Conservation (phyloP, 1,139 yeast genomes). For the Citeromyces hawaiiensis region DNA sequence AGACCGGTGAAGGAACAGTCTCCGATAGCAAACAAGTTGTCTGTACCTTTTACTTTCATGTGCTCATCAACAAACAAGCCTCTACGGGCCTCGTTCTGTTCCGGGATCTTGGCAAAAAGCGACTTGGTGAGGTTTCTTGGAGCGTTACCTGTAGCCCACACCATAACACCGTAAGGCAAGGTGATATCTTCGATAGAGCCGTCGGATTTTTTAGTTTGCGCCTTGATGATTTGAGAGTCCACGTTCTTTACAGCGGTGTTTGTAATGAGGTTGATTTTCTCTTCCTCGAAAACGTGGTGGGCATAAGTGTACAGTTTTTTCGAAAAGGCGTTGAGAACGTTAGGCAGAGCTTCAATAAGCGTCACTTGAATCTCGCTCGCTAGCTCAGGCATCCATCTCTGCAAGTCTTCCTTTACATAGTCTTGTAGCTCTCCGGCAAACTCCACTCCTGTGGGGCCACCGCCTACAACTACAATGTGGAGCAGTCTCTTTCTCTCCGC, state of each 20-base stretch:
- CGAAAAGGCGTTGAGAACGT: slow-evolving; percentile 80
- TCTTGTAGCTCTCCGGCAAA: slow-evolving; percentile 93
- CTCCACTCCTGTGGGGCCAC: slow-evolving; percentile 97
- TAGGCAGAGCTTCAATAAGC: slow-evolving; percentile 83
- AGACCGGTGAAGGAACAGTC: slow-evolving; percentile 87
- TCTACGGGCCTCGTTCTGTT: slow-evolving; percentile 79
- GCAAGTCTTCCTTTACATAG: slow-evolving; percentile 82
- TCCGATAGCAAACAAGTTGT: slow-evolving; percentile 80
- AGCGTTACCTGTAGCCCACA: slow-evolving; percentile 97
- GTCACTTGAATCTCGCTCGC: slow-evolving; percentile 72
- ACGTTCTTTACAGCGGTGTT: slow-evolving; percentile 87
- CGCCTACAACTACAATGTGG: slow-evolving; percentile 83
- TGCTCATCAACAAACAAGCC: slow-evolving; percentile 79
- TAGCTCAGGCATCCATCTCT: slow-evolving; percentile 80
- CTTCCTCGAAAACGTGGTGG: slow-evolving; percentile 65
- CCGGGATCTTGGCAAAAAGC: slow-evolving; percentile 58
- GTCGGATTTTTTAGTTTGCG: slow-evolving; percentile 56
- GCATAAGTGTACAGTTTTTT: slow-evolving; percentile 77
- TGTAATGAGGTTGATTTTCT: slow-evolving; percentile 64
- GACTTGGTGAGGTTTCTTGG: slow-evolving; percentile 66
- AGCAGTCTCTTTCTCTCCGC: slow-evolving; percentile 72
- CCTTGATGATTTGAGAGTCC: slow-evolving; percentile 50
- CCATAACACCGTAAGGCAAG: slow-evolving; percentile 82
- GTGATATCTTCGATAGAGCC: slow-evolving; percentile 45
- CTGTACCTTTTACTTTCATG: slow-evolving; percentile 73